Evolutionary conservation across 1,284 basidiomycete genomes (phyloP).

Genomic region (Ustilago crameri): DNA sequence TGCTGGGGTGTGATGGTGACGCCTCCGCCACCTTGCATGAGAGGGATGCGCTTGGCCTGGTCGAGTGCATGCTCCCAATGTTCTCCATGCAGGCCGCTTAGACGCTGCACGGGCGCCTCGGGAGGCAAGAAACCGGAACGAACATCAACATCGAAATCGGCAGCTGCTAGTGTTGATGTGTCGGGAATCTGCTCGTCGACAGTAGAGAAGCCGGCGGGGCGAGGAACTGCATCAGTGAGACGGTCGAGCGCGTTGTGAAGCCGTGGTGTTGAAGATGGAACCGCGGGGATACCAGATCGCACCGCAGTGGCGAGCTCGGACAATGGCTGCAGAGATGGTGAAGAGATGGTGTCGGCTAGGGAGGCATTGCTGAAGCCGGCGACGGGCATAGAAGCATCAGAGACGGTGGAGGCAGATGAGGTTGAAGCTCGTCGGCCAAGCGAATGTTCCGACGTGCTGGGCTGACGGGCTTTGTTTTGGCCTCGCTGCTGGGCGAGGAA

Average conservation of each 20-base stretch:
- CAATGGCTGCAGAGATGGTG: constrained; percentile 22
- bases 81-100: constrained; percentile 74
- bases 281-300: constrained; percentile 27
- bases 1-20: constrained; percentile 34
- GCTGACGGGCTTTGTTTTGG: constrained; percentile 21
- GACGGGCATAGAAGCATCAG: constrained; percentile 26
- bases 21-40: constrained; percentile 57
- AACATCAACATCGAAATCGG: constrained; percentile 94
- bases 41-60: constrained; percentile 69
- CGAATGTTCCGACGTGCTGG: constrained; percentile 10
- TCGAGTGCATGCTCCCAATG: constrained; percentile 76
- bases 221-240: constrained; percentile 36
- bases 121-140: constrained; percentile 92
- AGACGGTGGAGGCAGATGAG: constrained; percentile 13
- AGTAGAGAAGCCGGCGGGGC: constrained; percentile 43
- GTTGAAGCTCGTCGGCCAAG: constrained; percentile 19
- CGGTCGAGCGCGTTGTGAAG: constrained; percentile 16
- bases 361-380: constrained; percentile 15
- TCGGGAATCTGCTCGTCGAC: constrained; percentile 71
- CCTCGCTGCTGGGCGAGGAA: constrained; percentile 57
- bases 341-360: constrained; percentile 1
- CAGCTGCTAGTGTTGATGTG: constrained; percentile 85
- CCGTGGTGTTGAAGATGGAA: constrained; percentile 21
- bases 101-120: constrained; percentile 76
- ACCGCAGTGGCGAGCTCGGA: constrained; percentile 47